These are phyloP conservation scores for Aspergillus fructus DNA, from an alignment of 2,329 filamentous ascomycete genomes.

Conservation along the genomic window DNA sequence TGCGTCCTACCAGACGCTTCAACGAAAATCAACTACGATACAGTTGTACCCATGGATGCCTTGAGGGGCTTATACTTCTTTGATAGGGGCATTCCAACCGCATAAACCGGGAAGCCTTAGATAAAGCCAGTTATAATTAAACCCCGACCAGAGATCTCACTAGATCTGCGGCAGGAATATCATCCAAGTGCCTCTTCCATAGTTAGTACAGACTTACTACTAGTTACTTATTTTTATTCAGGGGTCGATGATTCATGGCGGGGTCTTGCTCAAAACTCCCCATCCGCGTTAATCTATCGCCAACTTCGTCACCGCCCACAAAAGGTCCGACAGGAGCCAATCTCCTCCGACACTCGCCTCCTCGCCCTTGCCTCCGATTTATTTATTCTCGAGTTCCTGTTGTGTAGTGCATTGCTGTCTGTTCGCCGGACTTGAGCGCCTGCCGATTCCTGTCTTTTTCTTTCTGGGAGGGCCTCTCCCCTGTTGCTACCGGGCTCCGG, in stretches of 20 bases:
- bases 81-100: neutral
- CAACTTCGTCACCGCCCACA: conserved; percentile 21
- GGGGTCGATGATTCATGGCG: neutral
- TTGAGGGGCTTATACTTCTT: neutral
- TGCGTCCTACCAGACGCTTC: neutral
- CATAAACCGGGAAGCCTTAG: neutral
- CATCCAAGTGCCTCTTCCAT: neutral
- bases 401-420: neutral
- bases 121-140: neutral
- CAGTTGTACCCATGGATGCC: neutral
- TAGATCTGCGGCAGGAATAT: neutral
- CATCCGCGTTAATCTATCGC: conserved; percentile 2
- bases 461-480: conserved; percentile 12
- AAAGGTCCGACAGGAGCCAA: conserved; percentile 7
- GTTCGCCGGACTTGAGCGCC: conserved; percentile 6
- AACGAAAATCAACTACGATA: conserved; percentile 1
- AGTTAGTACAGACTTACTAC: neutral
- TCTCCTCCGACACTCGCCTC: conserved; percentile 10
- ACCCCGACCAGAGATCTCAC: neutral
- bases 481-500: conserved; percentile 1
- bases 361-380: conserved; percentile 7
- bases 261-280: neutral
- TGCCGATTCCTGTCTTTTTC: conserved; percentile 3
- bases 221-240: neutral
- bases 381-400: neutral